Percentiles rank a stretch among this genome's conserved stretches.
Evolutionary conservation across 352 stramenopile genomes (phyloP).

Genomic region (Globisporangium barbulae): DNA sequence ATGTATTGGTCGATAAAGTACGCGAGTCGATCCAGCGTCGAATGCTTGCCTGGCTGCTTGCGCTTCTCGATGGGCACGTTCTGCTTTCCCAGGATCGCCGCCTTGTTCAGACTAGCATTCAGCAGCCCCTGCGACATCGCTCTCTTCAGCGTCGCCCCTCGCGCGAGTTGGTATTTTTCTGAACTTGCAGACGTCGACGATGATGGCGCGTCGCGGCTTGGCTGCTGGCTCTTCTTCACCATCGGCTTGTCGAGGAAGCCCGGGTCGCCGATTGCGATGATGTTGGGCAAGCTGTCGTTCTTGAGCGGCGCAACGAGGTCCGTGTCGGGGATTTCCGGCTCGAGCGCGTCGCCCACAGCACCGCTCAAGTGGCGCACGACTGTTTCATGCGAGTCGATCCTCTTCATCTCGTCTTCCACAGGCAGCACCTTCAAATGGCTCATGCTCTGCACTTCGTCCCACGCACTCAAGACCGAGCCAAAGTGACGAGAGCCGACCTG

Average conservation of each 20-base stretch:
- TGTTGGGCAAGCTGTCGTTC: slow-evolving; percentile 12
- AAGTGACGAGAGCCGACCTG: neutral
- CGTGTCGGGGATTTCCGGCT: neutral
- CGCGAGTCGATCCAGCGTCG: slow-evolving; percentile 29
- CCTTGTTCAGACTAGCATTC: slow-evolving; percentile 4
- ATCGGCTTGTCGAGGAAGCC: slow-evolving; percentile 11
- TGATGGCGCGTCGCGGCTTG: neutral
- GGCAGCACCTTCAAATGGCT: slow-evolving; percentile 18
- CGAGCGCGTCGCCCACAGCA: neutral
- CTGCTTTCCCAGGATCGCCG: slow-evolving; percentile 12
- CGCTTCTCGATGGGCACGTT: slow-evolving; percentile 18
- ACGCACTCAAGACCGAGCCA: neutral
- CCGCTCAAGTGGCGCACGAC: slow-evolving; percentile 10
- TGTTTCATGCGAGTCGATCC: slow-evolving; percentile 2
- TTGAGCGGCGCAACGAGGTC: slow-evolving; percentile 17
- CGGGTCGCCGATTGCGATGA: slow-evolving; percentile 11
- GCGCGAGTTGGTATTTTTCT: neutral
- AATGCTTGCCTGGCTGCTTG: slow-evolving; percentile 25
- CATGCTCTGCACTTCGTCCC: slow-evolving; percentile 1
- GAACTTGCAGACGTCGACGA: neutral
- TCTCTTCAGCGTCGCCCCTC: slow-evolving; percentile 4
- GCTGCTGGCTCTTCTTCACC: slow-evolving; percentile 12
- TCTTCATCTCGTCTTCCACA: slow-evolving; percentile 13
- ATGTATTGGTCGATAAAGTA: slow-evolving; percentile 70
- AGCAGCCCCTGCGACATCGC: slow-evolving; percentile 2